Evolutionary conservation across 2,329 filamentous ascomycete genomes (phyloP).

Genomic region (Fusarium penzigii): DNA sequence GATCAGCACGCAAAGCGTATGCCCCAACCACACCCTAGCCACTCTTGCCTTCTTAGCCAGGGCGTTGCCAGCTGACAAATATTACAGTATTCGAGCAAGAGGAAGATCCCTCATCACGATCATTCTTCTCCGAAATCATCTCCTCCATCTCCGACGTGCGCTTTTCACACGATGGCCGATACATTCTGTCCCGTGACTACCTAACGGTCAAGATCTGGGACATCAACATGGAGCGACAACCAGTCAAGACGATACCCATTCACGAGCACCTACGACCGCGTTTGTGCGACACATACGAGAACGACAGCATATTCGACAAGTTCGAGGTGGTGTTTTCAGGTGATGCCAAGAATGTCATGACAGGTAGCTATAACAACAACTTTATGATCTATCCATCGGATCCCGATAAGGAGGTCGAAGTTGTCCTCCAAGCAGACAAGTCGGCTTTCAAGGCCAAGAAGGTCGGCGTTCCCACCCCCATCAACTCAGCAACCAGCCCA

Average conservation of each 20-base stretch:
- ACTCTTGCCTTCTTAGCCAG: neutral
- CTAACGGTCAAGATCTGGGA: constrained; percentile 99
- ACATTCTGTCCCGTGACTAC: constrained; percentile 97
- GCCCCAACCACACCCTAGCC: constrained; percentile 4
- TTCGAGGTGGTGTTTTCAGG: constrained; percentile 99
- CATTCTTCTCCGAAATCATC: constrained; percentile 99
- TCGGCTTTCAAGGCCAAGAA: constrained; percentile 99
- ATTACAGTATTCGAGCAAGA: constrained; percentile 92
- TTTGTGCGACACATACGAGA: constrained; percentile 97
- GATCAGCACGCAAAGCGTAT: constrained; percentile 94
- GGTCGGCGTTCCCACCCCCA: constrained; percentile 94
- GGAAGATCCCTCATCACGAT: constrained; percentile 93
- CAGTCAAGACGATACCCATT: constrained; percentile 97
- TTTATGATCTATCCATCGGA: constrained; percentile 99
- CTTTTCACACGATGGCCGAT: constrained; percentile 93
- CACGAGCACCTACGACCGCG: constrained; percentile 94
- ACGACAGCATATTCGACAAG: constrained; percentile 99
- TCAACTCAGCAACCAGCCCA: constrained; percentile 79
- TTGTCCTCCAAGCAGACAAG: constrained; percentile 97
- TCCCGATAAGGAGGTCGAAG: constrained; percentile 92
- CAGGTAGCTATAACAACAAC: constrained; percentile 99
- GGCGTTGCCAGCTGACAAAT: constrained; percentile 21
- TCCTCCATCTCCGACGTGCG: constrained; percentile 98
- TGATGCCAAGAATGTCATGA: constrained; percentile 99
- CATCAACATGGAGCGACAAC: constrained; percentile 97